These are phyloP conservation scores for Martiniozyma asiatica DNA, from an alignment of 1,139 yeast genomes.

Conservation along the genomic window DNA sequence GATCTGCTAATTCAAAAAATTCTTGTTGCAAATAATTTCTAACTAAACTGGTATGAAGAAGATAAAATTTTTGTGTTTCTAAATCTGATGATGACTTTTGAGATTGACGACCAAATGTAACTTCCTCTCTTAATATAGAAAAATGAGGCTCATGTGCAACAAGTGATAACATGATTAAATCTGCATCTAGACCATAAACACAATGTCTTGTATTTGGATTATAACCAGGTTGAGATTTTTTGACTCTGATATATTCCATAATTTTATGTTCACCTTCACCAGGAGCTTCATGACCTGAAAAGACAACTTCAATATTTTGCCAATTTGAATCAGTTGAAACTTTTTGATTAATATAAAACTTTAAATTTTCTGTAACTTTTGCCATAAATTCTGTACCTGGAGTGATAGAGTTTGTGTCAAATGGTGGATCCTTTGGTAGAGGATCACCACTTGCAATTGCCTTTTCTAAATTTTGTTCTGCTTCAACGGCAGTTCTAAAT, in stretches of 20 bases:
- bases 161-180: conserved; percentile 89
- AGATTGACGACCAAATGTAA: conserved; percentile 57
- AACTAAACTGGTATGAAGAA: conserved; percentile 74
- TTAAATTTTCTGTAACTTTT: conserved; percentile 66
- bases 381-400: conserved; percentile 99
- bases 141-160: conserved; percentile 96
- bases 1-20: conserved; percentile 56
- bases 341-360: conserved; percentile 86
- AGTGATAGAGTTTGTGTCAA: conserved; percentile 91
- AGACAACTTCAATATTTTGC: conserved; percentile 72
- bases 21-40: conserved; percentile 88
- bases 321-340: conserved; percentile 84
- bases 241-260: conserved; percentile 84
- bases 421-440: conserved; percentile 62
- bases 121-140: conserved; percentile 91
- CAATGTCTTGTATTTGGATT: conserved; percentile 88
- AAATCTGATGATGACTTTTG: conserved; percentile 39
- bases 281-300: conserved; percentile 97
- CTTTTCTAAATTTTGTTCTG: conserved; percentile 60
- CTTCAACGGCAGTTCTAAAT: conserved; percentile 90
- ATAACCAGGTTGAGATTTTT: conserved; percentile 62
- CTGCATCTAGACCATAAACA: conserved; percentile 96
- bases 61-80: conserved; percentile 67
- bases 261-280: conserved; percentile 99
- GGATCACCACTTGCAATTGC: conserved; percentile 53